Percentiles rank a stretch among this genome's conserved stretches.
Evolutionary conservation across 1,284 basidiomycete species (phyloP).

Genomic region (Tylopilus sp.): DNA sequence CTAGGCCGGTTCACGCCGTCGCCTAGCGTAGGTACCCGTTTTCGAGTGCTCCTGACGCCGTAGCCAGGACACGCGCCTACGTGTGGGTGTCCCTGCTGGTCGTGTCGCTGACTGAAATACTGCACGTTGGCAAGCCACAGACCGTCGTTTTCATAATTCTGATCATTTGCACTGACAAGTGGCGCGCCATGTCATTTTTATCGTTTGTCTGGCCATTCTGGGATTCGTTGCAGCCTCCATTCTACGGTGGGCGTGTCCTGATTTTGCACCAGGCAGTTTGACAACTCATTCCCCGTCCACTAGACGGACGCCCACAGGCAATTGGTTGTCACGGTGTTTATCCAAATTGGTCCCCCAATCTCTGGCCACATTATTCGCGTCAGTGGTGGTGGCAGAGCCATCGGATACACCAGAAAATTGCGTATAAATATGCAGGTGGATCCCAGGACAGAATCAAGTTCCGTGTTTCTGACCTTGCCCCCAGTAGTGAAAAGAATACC

Average conservation of each 20-base stretch:
- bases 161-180: too few species aligned
- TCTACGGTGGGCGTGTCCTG: constrained; percentile 9
- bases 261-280: not conserved
- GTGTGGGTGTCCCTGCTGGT: not conserved
- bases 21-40: not conserved
- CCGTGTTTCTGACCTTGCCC: not conserved
- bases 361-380: not conserved
- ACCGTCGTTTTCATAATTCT: not conserved
- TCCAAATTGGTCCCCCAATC: not conserved
- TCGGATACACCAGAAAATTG: not conserved
- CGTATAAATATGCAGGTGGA: constrained; percentile 19
- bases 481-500: not conserved
- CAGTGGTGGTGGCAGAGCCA: constrained; percentile 6
- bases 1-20: not conserved
- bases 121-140: not conserved
- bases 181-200: not conserved
- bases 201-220: not conserved
- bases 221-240: not conserved
- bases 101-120: not conserved
- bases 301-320: constrained; percentile 11
- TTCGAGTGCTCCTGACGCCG: not conserved
- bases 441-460: not conserved
- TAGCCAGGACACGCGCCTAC: not conserved
- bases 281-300: constrained; percentile 1
- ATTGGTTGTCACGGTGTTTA: constrained; percentile 1